Evolutionary conservation across 2,329 filamentous ascomycete genomes (phyloP), one percentile per base, ranked within the genome.

Genomic region (Venturia effusa): DNA sequence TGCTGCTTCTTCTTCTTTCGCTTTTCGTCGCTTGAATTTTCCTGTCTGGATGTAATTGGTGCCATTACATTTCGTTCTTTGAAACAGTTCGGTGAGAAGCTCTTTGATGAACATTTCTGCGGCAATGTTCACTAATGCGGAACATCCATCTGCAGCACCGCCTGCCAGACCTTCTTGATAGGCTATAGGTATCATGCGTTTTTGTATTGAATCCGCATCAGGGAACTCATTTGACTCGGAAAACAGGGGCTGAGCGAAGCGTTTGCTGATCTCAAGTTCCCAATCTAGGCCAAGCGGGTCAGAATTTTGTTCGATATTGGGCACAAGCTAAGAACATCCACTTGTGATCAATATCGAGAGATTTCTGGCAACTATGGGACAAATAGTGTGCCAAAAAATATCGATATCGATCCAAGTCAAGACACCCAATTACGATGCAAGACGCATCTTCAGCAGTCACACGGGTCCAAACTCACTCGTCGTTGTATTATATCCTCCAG

Each of bases 1-100:
- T 32, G 84, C 86, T 0, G 85, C 83, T 54, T 88, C 83, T 72
- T 96, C 92, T 73, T 97, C 92, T 59, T 81, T 80, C 63, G 85
- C 84, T 13, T 96, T 80, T 72, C 90, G 89, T 65, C 83, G 82
- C 67, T 85, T 85, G 75, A 93, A 97, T 65, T 85, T 87, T 68
- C 87, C 83, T 2, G 91, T 96, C 73, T 92, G 88, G 65, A 97
- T 84, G 64, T 75, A 76, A 7, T 73, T 72, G 0, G 82, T 79
- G 1, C 81, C 83, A 66, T 87, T 86, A 34, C 76, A 77, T 61
- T 80, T 75, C 3, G 82, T 81, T 39, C 83, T 80, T 4, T 78
- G 77, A 66, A 85, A 81, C 17, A 86, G 76, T 40, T 77, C 75
- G 6, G 80, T 79, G 2, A 87, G 74, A 2, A 83, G 77, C 69